Percentiles rank a stretch among this genome's conserved stretches.
Evolutionary conservation across 345 rosid genomes (phyloP).

Genomic region (Moringa oleifera): DNA sequence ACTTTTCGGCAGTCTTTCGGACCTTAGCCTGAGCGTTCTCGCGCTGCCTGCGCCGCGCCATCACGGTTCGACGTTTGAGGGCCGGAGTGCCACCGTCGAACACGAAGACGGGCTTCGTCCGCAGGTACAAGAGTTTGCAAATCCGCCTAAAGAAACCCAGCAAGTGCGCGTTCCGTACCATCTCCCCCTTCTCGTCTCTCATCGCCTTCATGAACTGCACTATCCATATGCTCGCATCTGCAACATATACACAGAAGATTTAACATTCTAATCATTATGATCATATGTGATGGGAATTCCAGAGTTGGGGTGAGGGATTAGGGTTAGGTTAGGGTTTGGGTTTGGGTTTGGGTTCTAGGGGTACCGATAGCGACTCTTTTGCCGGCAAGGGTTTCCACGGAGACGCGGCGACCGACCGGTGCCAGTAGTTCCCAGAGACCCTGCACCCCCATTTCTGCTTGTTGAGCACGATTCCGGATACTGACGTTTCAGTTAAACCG

Average conservation of each 20-base stretch:
- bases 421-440: constrained; percentile 81
- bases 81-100: constrained; percentile 93
- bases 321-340: constrained; percentile 8
- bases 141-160: constrained; percentile 89
- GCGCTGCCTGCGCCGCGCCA: constrained; percentile 84
- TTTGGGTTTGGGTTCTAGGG: too few species aligned
- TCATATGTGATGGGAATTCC: neutral
- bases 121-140: constrained; percentile 73
- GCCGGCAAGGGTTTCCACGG: constrained; percentile 88
- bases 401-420: constrained; percentile 95
- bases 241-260: neutral
- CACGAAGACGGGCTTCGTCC: constrained; percentile 88
- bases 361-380: constrained; percentile 81
- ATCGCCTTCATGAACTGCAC: constrained; percentile 97
- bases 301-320: constrained; percentile 1
- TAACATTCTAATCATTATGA: neutral
- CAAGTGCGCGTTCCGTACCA: constrained; percentile 88
- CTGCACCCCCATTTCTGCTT: constrained; percentile 58
- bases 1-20: constrained; percentile 88
- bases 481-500: neutral
- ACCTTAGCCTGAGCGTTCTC: constrained; percentile 92
- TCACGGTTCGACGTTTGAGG: constrained; percentile 87
- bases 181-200: constrained; percentile 94
- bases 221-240: constrained; percentile 98
- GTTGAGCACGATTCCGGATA: neutral